These are phyloP conservation scores for Diplocarpon mali DNA, from an alignment of 2,329 filamentous ascomycete species.

Conservation along the genomic window DNA sequence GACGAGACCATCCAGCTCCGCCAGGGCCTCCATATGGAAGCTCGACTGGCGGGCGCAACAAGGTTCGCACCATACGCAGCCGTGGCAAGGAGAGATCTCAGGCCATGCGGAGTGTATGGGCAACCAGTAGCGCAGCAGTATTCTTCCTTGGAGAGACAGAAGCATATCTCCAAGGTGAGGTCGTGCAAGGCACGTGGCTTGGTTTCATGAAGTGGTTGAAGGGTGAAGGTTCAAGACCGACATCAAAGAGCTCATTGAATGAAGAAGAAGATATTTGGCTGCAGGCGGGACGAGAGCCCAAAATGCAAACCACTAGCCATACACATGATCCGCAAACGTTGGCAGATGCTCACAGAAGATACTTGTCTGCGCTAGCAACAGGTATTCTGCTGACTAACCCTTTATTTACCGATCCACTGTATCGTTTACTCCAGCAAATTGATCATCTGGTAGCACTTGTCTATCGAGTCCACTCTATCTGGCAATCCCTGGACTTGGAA, in stretches of 20 bases:
- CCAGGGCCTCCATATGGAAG: constrained; percentile 52
- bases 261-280: constrained; percentile 35
- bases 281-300: constrained; percentile 17
- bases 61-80: constrained; percentile 49
- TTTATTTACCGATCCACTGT: constrained; percentile 53
- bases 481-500: constrained; percentile 70
- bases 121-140: constrained; percentile 73
- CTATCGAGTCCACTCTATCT: constrained; percentile 63
- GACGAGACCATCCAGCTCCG: constrained; percentile 66
- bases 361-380: constrained; percentile 57
- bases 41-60: constrained; percentile 46
- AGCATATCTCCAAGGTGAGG: constrained; percentile 80
- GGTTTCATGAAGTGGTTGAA: constrained; percentile 69
- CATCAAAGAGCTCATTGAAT: constrained; percentile 11
- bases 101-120: constrained; percentile 77
- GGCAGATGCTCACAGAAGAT: constrained; percentile 65
- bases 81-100: constrained; percentile 52
- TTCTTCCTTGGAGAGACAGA: constrained; percentile 86
- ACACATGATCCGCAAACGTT: constrained; percentile 76
- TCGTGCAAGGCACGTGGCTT: constrained; percentile 71
- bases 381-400: constrained; percentile 55
- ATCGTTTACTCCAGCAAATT: constrained; percentile 58
- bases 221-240: constrained; percentile 14
- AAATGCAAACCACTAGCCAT: constrained; percentile 12
- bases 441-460: constrained; percentile 74